Conservation (phyloP, 495 filamentous ascomycete genomes). For the Choiromyces venosus region DNA sequence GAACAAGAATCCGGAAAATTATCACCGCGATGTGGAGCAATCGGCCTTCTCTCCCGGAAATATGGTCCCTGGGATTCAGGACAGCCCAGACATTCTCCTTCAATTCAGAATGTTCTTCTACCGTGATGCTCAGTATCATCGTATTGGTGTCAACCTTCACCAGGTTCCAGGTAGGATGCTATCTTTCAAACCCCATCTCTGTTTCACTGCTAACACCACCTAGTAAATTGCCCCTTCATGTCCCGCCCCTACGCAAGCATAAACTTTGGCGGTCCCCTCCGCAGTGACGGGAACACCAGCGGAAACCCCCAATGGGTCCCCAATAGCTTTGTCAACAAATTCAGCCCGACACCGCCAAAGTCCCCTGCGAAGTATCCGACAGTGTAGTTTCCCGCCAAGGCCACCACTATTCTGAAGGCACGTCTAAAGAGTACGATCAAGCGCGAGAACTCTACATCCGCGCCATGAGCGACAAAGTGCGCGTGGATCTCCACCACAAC, state of each 20-base stretch:
- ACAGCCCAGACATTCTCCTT: slow-evolving; percentile 49
- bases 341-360: slow-evolving; percentile 53
- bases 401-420: slow-evolving; percentile 54
- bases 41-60: slow-evolving; percentile 50
- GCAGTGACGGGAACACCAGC: slow-evolving; percentile 50
- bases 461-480: slow-evolving; percentile 48
- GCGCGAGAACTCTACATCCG: slow-evolving; percentile 48
- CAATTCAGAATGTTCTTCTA: slow-evolving; percentile 54
- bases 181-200: slow-evolving; percentile 19
- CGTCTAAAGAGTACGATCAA: slow-evolving; percentile 53
- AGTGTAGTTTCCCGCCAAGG: slow-evolving; percentile 51
- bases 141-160: slow-evolving; percentile 51
- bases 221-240: slow-evolving; percentile 52
- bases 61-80: slow-evolving; percentile 52
- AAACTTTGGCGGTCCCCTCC: slow-evolving; percentile 48
- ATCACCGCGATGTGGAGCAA: slow-evolving; percentile 57
- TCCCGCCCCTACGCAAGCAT: slow-evolving; percentile 44
- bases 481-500: slow-evolving; percentile 49
- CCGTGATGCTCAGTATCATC: slow-evolving; percentile 51
- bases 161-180: slow-evolving; percentile 43
- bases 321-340: slow-evolving; percentile 54
- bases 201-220: background rate
- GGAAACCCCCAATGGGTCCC: slow-evolving; percentile 53
- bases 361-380: slow-evolving; percentile 51
- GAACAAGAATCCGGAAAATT: slow-evolving; percentile 68